Evolutionary conservation across 345 rosid genomes (phyloP).

Genomic region (Eucalyptus regnans): DNA sequence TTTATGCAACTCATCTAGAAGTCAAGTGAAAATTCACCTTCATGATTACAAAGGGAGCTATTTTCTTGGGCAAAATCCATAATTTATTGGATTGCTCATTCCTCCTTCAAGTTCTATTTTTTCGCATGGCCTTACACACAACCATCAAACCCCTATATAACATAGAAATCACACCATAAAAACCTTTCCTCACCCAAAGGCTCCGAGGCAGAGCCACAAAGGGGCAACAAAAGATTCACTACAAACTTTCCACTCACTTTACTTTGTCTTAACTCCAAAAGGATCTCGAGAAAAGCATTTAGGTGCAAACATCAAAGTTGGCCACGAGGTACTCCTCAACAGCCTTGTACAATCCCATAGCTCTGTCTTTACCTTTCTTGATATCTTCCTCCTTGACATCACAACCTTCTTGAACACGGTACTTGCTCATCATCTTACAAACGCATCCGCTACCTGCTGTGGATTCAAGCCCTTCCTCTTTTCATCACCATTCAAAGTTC

Average conservation of each 20-base stretch:
- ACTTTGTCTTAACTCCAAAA: background rate
- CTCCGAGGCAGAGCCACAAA: background rate
- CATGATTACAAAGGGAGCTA: background rate
- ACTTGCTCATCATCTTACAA: background rate
- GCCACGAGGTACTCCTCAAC: background rate
- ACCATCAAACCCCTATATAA: background rate
- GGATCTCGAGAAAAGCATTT: background rate
- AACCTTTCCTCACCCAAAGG: background rate
- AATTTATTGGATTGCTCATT: background rate
- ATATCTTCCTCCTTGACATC: constrained; percentile 7
- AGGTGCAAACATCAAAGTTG: background rate
- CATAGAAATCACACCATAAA: background rate
- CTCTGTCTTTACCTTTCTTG: background rate
- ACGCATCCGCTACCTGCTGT: background rate
- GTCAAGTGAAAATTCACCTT: no score
- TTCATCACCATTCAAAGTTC: background rate
- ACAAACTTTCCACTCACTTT: background rate
- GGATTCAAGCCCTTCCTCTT: no score
- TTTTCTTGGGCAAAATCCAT: background rate
- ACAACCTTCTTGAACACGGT: background rate
- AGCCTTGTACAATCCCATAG: constrained; percentile 2
- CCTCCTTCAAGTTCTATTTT: background rate
- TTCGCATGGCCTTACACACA: background rate
- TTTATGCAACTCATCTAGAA: background rate
- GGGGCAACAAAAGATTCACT: background rate